phyloP scores from a whole-genome alignment of 257 asterid species.

The Buddleja alternifolia region DNA sequence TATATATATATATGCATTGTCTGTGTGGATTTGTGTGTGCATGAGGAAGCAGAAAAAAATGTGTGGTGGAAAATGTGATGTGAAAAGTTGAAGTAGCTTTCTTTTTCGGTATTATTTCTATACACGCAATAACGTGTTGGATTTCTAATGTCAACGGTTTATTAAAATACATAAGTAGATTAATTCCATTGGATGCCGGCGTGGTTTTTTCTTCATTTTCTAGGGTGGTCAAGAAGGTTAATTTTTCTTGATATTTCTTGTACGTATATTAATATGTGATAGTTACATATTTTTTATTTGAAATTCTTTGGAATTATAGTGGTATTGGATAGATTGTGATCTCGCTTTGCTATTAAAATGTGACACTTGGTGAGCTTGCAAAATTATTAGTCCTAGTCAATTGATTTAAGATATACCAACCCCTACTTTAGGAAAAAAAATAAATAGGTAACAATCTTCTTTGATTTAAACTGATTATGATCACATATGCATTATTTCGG shows the following conservation, averaged over 20 bases:
- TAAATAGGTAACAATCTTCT: background rate
- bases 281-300: slow-evolving; percentile 5
- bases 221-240: background rate
- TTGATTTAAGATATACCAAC: slow-evolving; percentile 16
- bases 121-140: slow-evolving; percentile 34
- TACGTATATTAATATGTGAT: slow-evolving; percentile 35
- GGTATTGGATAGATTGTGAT: slow-evolving; percentile 7
- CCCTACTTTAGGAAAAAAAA: background rate
- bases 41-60: slow-evolving; percentile 34
- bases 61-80: slow-evolving; percentile 33
- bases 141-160: slow-evolving; percentile 43
- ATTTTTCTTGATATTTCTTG: slow-evolving; percentile 34
- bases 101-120: background rate
- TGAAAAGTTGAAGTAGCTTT: slow-evolving; percentile 10
- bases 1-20: slow-evolving; percentile 10
- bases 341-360: slow-evolving; percentile 18
- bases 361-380: slow-evolving; percentile 31
- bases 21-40: slow-evolving; percentile 26
- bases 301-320: slow-evolving; percentile 19
- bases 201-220: background rate
- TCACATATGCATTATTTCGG: too few species aligned
- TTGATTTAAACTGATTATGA: background rate
- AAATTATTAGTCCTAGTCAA: background rate
- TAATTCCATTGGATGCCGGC: slow-evolving; percentile 38
- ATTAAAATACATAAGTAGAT: background rate